Conservation (phyloP, 2,329 filamentous ascomycete genomes). For the Calonectria multiphialidica region DNA sequence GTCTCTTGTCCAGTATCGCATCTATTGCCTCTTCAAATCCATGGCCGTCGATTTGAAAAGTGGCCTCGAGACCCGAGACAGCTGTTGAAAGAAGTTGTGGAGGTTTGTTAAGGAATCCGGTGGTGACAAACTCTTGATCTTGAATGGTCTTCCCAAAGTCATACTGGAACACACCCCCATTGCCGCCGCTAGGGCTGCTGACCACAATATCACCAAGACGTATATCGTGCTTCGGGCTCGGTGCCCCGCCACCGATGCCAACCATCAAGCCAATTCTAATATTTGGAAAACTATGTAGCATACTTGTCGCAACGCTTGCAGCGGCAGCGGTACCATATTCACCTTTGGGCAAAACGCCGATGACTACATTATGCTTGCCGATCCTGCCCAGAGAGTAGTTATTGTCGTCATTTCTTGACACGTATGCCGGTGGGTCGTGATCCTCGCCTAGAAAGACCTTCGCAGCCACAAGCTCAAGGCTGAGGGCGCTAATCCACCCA, state of each 20-base stretch:
- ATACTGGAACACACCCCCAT: not conserved
- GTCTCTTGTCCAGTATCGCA: too few species aligned
- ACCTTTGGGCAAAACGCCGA: slow-evolving; percentile 23
- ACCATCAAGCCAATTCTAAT: slow-evolving; percentile 14
- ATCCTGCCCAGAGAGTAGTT: slow-evolving; percentile 31
- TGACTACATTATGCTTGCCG: slow-evolving; percentile 32
- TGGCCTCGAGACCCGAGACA: not conserved
- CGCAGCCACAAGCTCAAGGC: not conserved
- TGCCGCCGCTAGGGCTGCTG: not conserved
- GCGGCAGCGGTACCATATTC: slow-evolving; percentile 27
- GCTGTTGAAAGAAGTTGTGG: not conserved
- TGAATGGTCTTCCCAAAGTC: slow-evolving; percentile 8
- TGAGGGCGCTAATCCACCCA: slow-evolving; percentile 4
- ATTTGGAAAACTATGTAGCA: slow-evolving; percentile 32
- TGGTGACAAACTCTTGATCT: not conserved
- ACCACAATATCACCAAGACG: slow-evolving; percentile 7
- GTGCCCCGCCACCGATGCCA: slow-evolving; percentile 14
- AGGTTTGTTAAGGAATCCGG: not conserved
- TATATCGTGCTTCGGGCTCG: not conserved
- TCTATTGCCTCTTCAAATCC: too few species aligned
- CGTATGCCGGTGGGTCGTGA: not conserved
- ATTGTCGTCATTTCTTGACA: slow-evolving; percentile 21
- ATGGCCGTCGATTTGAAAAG: not conserved
- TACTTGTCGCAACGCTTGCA: slow-evolving; percentile 42
- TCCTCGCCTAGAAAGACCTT: not conserved